A percentile compares a stretch with the other conserved stretches of the same genome.
These are phyloP conservation scores for Leccinum disarticulatum DNA, from an alignment of 768 basidiomycete genomes.

Conservation along the genomic window DNA sequence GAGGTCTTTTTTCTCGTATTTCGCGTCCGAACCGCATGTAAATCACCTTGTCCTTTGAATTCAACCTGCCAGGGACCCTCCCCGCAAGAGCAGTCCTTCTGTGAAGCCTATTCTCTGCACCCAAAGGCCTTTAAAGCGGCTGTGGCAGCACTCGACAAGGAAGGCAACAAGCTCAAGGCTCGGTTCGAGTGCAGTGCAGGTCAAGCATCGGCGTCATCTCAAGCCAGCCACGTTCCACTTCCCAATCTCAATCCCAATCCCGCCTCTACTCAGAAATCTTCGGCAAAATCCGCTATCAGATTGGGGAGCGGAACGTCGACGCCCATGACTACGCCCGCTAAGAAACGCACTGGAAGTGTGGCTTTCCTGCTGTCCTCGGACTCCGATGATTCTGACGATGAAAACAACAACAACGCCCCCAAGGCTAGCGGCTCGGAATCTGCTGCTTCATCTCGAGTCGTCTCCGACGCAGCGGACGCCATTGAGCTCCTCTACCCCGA, in stretches of 20 bases:
- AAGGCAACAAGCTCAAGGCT: no score
- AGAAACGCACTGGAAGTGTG: constrained; percentile 31
- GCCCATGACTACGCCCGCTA: constrained; percentile 19
- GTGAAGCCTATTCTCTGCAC: constrained; percentile 16
- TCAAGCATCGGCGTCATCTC: neutral
- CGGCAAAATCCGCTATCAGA: constrained; percentile 18
- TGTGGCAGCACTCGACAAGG: constrained; percentile 17
- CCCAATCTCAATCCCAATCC: neutral
- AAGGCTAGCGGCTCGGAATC: no score
- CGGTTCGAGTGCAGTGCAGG: neutral
- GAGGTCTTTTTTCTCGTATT: neutral
- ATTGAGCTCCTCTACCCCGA: no score
- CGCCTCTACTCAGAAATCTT: constrained; percentile 20
- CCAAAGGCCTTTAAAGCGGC: constrained; percentile 22
- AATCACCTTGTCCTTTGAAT: neutral
- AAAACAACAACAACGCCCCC: neutral
- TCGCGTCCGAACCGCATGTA: neutral
- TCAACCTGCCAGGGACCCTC: neutral
- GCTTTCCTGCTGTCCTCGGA: constrained; percentile 13
- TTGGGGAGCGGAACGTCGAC: constrained; percentile 1
- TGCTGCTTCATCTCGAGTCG: no score
- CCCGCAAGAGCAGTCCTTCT: constrained; percentile 20
- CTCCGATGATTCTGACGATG: constrained; percentile 24
- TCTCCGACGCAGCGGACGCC: no score
- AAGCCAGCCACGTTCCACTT: neutral